Evolutionary conservation across 75 land plant genomes (phyloP).

Genomic region (Sequoia sempervirens): DNA sequence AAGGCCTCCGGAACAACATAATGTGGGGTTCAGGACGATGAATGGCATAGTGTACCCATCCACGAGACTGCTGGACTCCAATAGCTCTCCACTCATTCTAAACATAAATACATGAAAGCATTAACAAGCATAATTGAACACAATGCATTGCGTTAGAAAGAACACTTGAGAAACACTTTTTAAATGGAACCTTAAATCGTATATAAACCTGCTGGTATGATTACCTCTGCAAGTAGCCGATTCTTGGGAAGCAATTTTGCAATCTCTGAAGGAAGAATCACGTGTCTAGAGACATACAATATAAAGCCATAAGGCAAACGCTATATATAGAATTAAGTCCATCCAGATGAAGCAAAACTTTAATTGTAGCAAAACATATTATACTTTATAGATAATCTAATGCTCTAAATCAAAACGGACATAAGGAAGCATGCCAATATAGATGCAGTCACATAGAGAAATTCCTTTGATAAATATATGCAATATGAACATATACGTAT

Average conservation of each 20-base stretch:
- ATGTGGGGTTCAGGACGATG: slow-evolving; percentile 52
- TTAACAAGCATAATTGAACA: background rate
- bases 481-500: too few species aligned
- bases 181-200: background rate
- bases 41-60: slow-evolving; percentile 53
- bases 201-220: background rate
- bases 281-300: slow-evolving; percentile 50
- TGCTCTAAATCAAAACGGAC: too few species aligned
- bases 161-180: background rate
- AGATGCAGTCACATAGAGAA: too few species aligned
- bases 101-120: background rate
- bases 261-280: slow-evolving; percentile 85
- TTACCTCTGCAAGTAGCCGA: slow-evolving; percentile 83
- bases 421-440: too few species aligned
- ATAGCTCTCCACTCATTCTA: slow-evolving; percentile 48
- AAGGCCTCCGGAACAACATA: slow-evolving; percentile 27
- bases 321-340: too few species aligned
- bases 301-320: background rate
- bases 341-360: background rate
- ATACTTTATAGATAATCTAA: too few species aligned
- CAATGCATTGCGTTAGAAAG: background rate
- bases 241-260: slow-evolving; percentile 87
- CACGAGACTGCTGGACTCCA: slow-evolving; percentile 51
- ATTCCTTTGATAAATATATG: too few species aligned
- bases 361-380: too few species aligned